phyloP scores from a whole-genome alignment of 225 moss, liverwort and hornwort species.

The Thuidium tamariscinum region DNA sequence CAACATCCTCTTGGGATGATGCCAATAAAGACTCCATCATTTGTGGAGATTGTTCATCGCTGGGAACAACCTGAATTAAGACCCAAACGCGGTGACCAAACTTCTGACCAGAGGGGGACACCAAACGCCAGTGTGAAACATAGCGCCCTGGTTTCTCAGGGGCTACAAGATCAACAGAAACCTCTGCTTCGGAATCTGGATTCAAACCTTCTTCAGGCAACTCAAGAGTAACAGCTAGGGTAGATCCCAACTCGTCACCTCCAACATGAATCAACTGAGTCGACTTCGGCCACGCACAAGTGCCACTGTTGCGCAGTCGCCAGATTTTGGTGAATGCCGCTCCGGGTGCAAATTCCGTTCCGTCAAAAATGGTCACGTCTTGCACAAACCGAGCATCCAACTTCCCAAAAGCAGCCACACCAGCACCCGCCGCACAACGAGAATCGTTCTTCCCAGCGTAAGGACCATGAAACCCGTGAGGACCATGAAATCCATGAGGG shows the following conservation, averaged over 20 bases:
- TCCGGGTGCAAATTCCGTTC: slow-evolving; percentile 75
- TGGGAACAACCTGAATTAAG: slow-evolving; percentile 66
- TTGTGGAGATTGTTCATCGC: slow-evolving; percentile 50
- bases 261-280: slow-evolving; percentile 78
- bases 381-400: slow-evolving; percentile 90
- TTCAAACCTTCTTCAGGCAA: slow-evolving; percentile 53
- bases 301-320: slow-evolving; percentile 88
- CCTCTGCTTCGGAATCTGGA: slow-evolving; percentile 65
- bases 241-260: slow-evolving; percentile 68
- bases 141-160: slow-evolving; percentile 85
- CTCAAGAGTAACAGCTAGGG: slow-evolving; percentile 23
- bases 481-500: slow-evolving; percentile 10
- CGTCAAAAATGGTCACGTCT: slow-evolving; percentile 93
- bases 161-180: slow-evolving; percentile 67
- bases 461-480: slow-evolving; percentile 21
- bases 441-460: slow-evolving; percentile 30
- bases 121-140: slow-evolving; percentile 87
- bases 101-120: slow-evolving; percentile 67
- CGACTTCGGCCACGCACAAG: slow-evolving; percentile 51
- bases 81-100: slow-evolving; percentile 98
- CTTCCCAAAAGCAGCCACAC: slow-evolving; percentile 40
- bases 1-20: slow-evolving; percentile 13
- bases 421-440: slow-evolving; percentile 18
- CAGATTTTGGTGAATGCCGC: slow-evolving; percentile 80
- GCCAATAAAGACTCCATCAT: slow-evolving; percentile 35